phyloP scores from a whole-genome alignment of 495 filamentous ascomycete genomes.

The Talaromyces nanjingensis region DNA sequence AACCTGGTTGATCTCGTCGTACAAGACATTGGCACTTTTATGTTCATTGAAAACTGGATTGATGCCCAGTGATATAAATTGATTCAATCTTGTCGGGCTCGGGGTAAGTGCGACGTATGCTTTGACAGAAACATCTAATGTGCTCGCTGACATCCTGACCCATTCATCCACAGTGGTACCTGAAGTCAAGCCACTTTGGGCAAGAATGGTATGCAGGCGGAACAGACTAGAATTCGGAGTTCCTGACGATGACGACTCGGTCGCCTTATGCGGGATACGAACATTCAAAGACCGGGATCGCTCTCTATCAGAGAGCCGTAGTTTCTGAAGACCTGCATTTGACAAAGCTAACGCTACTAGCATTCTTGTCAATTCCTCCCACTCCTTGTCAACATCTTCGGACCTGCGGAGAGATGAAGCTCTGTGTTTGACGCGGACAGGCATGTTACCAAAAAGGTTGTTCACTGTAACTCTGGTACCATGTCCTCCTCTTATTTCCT shows the following conservation, averaged over 20 bases:
- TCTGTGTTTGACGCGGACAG: conserved; percentile 87
- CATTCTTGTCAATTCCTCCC: conserved; percentile 55
- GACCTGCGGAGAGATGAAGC: conserved; percentile 37
- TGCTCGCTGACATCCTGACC: conserved; percentile 61
- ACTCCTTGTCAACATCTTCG: conserved; percentile 58
- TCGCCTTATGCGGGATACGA: conserved; percentile 12
- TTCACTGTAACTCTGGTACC: conserved; percentile 77
- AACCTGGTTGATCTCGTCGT: conserved; percentile 69
- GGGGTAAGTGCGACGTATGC: conserved; percentile 67
- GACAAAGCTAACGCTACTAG: conserved; percentile 61
- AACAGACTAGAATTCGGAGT: neutral
- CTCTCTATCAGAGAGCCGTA: conserved; percentile 26
- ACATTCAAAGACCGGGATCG: conserved; percentile 25
- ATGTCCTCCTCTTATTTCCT: conserved; percentile 46
- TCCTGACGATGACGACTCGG: neutral
- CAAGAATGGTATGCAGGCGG: conserved; percentile 48
- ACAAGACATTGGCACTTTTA: conserved; percentile 57
- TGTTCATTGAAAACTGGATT: conserved; percentile 45
- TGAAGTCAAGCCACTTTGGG: conserved; percentile 57
- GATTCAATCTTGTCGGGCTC: conserved; percentile 59
- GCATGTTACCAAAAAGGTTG: conserved; percentile 92
- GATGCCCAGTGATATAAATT: conserved; percentile 75
- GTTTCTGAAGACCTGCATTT: conserved; percentile 29
- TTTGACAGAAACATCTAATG: conserved; percentile 48
- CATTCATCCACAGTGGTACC: conserved; percentile 46